Evolutionary conservation across 306 rosid species (phyloP).

Genomic region (Inga leiocalycina): DNA sequence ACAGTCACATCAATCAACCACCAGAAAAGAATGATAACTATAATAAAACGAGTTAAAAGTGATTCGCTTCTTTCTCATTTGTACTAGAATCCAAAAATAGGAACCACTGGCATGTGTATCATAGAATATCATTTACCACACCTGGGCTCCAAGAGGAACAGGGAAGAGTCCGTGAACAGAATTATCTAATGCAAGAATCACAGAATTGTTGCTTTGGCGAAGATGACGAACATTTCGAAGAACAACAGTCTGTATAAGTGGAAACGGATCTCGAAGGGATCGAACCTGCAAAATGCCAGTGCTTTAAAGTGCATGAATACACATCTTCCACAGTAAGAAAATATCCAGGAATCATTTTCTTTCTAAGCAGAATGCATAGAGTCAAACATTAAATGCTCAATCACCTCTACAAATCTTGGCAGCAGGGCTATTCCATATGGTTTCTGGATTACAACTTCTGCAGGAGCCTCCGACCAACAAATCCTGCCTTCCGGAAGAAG

Average conservation of each 20-base stretch:
- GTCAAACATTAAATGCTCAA: slow-evolving; percentile 7
- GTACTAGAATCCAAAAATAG: slow-evolving; percentile 27
- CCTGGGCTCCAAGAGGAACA: slow-evolving; percentile 99
- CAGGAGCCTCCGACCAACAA: slow-evolving; percentile 99
- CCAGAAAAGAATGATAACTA: neutral
- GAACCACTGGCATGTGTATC: neutral
- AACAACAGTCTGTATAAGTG: slow-evolving; percentile 89
- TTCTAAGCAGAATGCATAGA: neutral
- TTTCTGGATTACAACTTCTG: slow-evolving; percentile 74
- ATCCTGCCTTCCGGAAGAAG: slow-evolving; percentile 90
- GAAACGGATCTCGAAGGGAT: slow-evolving; percentile 83
- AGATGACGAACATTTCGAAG: slow-evolving; percentile 83
- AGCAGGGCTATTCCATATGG: slow-evolving; percentile 87
- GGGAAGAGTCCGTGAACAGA: slow-evolving; percentile 92
- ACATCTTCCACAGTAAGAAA: slow-evolving; percentile 24
- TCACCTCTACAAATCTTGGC: slow-evolving; percentile 93
- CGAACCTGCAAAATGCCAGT: slow-evolving; percentile 70
- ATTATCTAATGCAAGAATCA: slow-evolving; percentile 72
- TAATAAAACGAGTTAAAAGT: slow-evolving; percentile 8
- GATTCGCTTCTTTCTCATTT: slow-evolving; percentile 32
- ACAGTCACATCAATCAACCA: neutral
- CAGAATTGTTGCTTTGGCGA: slow-evolving; percentile 60
- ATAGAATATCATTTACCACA: slow-evolving; percentile 34
- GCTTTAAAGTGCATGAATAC: slow-evolving; percentile 24
- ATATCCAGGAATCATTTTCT: neutral